Evolutionary conservation across 2,329 filamentous ascomycete genomes (phyloP).

Genomic region (Dothideomycetes sp.): DNA sequence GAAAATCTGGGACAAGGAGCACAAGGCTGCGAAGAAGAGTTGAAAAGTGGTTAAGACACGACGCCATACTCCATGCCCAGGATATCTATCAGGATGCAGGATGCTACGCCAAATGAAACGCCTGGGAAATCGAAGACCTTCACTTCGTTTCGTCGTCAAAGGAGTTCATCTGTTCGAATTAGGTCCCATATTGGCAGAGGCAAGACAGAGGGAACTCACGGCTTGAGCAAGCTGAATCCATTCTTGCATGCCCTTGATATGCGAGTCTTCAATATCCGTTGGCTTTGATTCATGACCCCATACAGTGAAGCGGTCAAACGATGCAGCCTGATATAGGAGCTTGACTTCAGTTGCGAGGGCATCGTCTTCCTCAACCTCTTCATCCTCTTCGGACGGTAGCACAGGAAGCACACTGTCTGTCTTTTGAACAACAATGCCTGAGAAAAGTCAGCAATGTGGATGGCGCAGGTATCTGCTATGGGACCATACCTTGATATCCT

Average conservation of each 20-base stretch:
- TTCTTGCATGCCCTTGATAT: conserved; percentile 64
- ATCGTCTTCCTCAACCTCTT: conserved; percentile 24
- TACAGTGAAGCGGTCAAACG: conserved; percentile 66
- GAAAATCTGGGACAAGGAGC: conserved; percentile 28
- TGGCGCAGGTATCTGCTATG: not conserved
- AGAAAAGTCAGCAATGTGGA: not conserved
- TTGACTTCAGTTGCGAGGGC: conserved; percentile 39
- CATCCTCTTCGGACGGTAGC: conserved; percentile 1
- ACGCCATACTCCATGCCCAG: too few species aligned
- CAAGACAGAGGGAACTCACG: conserved; percentile 34
- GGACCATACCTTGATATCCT: conserved; percentile 49
- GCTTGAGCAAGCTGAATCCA: conserved; percentile 66
- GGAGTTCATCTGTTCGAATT: not conserved
- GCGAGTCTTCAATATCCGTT: conserved; percentile 53
- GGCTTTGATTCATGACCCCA: conserved; percentile 70
- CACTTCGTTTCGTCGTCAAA: not conserved
- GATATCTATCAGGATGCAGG: too few species aligned
- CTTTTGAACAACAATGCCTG: conserved; percentile 15
- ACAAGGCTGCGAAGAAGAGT: not conserved
- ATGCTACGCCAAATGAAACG: too few species aligned
- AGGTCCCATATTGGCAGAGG: not conserved
- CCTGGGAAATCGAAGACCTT: too few species aligned
- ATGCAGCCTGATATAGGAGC: conserved; percentile 50
- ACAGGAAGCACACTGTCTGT: conserved; percentile 13
- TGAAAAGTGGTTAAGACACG: not conserved